Evolutionary conservation across 768 basidiomycete species (phyloP).

Genomic region (Strobilomyces confusus): DNA sequence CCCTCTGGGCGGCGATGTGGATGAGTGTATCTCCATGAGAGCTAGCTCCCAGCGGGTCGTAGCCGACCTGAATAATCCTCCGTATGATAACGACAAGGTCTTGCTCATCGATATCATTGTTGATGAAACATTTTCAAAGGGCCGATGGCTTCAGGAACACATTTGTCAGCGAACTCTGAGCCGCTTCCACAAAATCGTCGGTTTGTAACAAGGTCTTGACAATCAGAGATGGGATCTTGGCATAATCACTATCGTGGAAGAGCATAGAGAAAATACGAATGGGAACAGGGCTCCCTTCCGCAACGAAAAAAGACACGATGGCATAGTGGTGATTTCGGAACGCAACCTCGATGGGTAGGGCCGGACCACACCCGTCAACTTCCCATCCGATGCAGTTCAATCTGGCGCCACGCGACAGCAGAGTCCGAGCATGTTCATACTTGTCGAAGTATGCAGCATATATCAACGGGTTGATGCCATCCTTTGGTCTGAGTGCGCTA

Average conservation of each 20-base stretch:
- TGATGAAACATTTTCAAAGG: background rate
- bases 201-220: background rate
- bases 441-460: slow-evolving; percentile 4
- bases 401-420: background rate
- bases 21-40: background rate
- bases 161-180: background rate
- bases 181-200: background rate
- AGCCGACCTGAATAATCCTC: background rate
- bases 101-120: background rate
- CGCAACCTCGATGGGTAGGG: background rate
- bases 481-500: background rate
- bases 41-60: background rate
- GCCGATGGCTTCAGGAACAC: background rate
- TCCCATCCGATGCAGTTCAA: background rate
- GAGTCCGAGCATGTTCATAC: background rate
- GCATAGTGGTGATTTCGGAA: background rate
- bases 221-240: background rate
- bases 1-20: background rate
- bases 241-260: background rate
- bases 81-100: background rate
- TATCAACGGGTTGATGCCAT: slow-evolving; percentile 1
- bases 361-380: background rate
- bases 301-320: background rate
- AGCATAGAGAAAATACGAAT: background rate
- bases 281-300: background rate